Evolutionary conservation across 108 stramenopile species (phyloP).

Genomic region (Nannochloropsis granulata): DNA sequence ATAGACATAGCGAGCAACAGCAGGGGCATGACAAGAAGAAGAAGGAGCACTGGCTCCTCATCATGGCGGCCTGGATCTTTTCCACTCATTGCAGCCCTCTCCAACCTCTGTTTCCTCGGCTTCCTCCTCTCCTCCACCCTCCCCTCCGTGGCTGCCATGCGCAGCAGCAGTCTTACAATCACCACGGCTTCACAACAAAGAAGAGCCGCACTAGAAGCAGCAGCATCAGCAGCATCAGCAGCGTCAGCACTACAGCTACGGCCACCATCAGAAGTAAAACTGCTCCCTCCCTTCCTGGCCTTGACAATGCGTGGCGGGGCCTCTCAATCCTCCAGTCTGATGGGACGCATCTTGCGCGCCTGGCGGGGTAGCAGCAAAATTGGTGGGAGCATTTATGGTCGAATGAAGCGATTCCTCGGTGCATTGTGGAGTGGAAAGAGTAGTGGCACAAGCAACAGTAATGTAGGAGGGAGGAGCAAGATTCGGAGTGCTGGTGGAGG

Average conservation of each 20-base stretch:
- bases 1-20: too few relatives aligned
- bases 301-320: neutral
- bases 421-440: neutral
- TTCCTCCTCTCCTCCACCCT: neutral
- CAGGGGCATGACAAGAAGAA: too few relatives aligned
- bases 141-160: neutral
- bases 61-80: too few relatives aligned
- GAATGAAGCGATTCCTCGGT: neutral
- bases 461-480: neutral
- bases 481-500: neutral
- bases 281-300: neutral
- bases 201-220: neutral
- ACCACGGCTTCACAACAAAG: neutral
- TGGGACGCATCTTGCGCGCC: neutral
- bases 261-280: neutral
- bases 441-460: neutral
- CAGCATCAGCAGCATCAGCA: neutral
- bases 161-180: too few relatives aligned
- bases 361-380: neutral
- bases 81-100: neutral
- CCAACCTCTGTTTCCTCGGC: neutral
- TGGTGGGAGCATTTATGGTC: neutral
- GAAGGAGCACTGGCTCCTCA: too few relatives aligned
- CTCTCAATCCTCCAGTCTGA: neutral
- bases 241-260: neutral